Conservation (phyloP, 495 filamentous ascomycete species). For the Talaromyces liani region DNA sequence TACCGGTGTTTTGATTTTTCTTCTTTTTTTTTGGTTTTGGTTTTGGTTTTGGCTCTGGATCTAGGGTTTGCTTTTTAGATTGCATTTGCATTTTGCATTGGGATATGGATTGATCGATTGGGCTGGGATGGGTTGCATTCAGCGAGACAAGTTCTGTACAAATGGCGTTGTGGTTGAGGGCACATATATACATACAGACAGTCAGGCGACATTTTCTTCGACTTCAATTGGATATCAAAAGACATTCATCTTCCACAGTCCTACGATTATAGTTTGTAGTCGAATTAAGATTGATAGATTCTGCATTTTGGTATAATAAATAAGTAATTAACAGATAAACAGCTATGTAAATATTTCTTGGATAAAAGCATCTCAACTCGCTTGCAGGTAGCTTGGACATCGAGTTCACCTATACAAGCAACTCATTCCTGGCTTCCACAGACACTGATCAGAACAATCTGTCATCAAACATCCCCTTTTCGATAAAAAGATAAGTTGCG, state of each 20-base stretch:
- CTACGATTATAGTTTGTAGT: background rate
- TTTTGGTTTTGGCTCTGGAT: background rate
- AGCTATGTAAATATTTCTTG: conserved; percentile 1
- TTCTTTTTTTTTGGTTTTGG: background rate
- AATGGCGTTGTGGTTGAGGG: background rate
- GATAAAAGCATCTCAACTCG: background rate
- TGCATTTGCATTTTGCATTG: background rate
- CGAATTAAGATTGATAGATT: background rate
- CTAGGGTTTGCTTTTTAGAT: background rate
- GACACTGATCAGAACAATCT: background rate
- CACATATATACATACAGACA: background rate
- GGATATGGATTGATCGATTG: background rate
- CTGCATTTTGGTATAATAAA: background rate
- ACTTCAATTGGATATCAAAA: background rate
- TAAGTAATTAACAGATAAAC: conserved; percentile 9
- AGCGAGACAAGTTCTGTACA: background rate
- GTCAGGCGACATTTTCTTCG: background rate
- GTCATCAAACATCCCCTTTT: background rate
- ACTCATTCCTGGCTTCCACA: background rate
- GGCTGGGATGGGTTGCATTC: background rate
- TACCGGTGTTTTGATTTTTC: background rate
- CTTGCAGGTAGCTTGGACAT: background rate
- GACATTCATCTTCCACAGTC: background rate
- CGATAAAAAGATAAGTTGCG: background rate
- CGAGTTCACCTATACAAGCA: background rate